A percentile compares a stretch with the other conserved stretches of the same genome.
Evolutionary conservation across 129 eudicot genomes (phyloP).

Genomic region (Scalesia atractyloides): DNA sequence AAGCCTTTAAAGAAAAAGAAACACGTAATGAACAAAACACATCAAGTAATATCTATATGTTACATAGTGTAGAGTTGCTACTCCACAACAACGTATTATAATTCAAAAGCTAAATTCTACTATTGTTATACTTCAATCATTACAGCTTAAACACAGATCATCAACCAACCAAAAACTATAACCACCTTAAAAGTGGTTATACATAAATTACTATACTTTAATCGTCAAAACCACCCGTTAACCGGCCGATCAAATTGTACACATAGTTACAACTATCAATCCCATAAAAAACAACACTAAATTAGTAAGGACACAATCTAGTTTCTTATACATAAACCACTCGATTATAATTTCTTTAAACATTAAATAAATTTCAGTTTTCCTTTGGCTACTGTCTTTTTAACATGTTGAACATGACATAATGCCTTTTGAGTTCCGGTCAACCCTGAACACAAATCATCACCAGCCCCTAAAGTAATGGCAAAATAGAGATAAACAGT

Average conservation of each 20-base stretch:
- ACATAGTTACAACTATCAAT: background rate
- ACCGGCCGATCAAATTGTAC: background rate
- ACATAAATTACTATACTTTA: background rate
- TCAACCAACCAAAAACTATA: background rate
- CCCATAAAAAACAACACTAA: background rate
- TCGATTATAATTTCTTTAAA: constrained; percentile 9
- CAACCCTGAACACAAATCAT: constrained; percentile 59
- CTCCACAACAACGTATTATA: too few species aligned
- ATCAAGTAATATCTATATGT: too few species aligned
- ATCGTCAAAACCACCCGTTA: constrained; percentile 5
- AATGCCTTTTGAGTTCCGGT: constrained; percentile 62
- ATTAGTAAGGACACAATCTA: background rate
- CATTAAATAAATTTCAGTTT: constrained; percentile 52
- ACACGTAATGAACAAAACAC: too few species aligned
- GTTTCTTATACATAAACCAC: constrained; percentile 28
- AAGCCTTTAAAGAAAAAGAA: too few species aligned
- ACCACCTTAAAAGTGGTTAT: background rate
- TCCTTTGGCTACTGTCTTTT: constrained; percentile 56
- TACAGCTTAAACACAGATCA: background rate
- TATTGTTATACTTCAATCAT: background rate
- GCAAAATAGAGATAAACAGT: constrained; percentile 88
- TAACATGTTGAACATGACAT: constrained; percentile 62
- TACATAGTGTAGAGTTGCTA: too few species aligned
- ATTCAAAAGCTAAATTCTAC: too few species aligned
- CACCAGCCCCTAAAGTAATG: constrained; percentile 61